Evolutionary conservation across 345 rosid species (phyloP), one percentile per base, ranked within the genome.

Genomic region (Camelina sativa): DNA sequence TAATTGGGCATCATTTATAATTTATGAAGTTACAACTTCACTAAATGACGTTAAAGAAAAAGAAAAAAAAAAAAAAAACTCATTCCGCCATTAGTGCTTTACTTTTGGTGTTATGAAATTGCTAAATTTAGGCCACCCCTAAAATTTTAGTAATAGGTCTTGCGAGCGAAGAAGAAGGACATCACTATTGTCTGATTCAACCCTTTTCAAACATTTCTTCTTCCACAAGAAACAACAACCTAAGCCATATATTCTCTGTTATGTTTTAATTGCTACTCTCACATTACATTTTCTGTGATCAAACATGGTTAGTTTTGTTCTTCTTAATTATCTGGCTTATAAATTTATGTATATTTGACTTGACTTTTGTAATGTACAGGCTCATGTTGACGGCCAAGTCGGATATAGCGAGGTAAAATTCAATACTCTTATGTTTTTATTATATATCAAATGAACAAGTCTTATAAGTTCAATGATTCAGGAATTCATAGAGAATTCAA

Each of bases 401-500:
- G 80, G 80, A 43, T 77, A 77, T 66, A 72, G 69, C 68, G 80
- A 77, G 77, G 80, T 77, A 52, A n/a, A 58, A 28, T 28, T 56
- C 52, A 64, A 22, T 10, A 53, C 52, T 69, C 2, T 51, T 52
- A 30, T 32, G 10, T 50, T 59, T 8, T 8, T 50, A 37, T 37
- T 2, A 40, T 61, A 2, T 3, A 30, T 43, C 53, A 5, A 32
- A 75, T 50, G 35, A 75, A 25, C 17, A 35, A 32, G 32, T 67
- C 17, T 40, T 25, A 60, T 28, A 37, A 20, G 11, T 4, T 22
- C 8, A 43, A 30, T 19, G 44, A 16, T 48, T 61, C 77, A 94
- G 96, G 93, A 81, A 16, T 86, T 72, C 44, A 48, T 90, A 4
- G 6, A 46, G 62, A 91, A 89, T 78, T 77, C 95, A 11, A 57